Percentiles rank a stretch among this genome's conserved stretches.
Conservation (phyloP, 495 filamentous ascomycete species). For the Neurospora africana region DNA sequence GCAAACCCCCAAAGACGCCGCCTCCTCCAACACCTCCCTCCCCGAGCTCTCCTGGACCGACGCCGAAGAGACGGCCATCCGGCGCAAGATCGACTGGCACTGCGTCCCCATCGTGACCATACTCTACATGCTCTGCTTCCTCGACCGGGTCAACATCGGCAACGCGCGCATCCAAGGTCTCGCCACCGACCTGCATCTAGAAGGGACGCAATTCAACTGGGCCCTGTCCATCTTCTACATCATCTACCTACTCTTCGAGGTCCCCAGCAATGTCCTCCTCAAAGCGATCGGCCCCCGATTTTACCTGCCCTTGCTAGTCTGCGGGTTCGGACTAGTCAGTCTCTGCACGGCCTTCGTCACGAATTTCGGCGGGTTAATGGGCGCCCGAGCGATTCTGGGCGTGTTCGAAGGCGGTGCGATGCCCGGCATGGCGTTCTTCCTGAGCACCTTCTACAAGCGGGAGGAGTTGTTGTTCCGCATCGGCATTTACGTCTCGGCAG, state of each 20-base stretch:
- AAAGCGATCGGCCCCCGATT: constrained; percentile 49
- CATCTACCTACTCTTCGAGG: constrained; percentile 54
- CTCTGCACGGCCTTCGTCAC: constrained; percentile 36
- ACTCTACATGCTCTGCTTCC: constrained; percentile 39
- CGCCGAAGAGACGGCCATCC: constrained; percentile 39
- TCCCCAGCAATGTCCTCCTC: constrained; percentile 55
- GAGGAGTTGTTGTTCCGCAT: constrained; percentile 45
- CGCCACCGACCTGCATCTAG: constrained; percentile 40
- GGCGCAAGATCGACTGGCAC: constrained; percentile 42
- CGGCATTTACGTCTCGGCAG: constrained; percentile 46
- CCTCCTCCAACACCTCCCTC: constrained; percentile 8
- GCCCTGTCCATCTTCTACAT: constrained; percentile 55
- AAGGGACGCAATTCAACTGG: constrained; percentile 45
- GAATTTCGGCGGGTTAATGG: constrained; percentile 33
- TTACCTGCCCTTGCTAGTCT: constrained; percentile 53
- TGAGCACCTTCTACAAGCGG: constrained; percentile 48
- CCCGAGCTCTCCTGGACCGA: constrained; percentile 33
- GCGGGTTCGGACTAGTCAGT: constrained; percentile 36
- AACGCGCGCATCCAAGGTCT: constrained; percentile 56
- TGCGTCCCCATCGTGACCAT: constrained; percentile 42
- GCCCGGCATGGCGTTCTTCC: constrained; percentile 44
- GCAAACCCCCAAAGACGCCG: not conserved
- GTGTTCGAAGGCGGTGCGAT: constrained; percentile 47
- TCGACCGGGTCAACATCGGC: constrained; percentile 51
- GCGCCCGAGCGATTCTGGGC: constrained; percentile 31